These are phyloP conservation scores for Naumovozyma baii DNA, from an alignment of 805 yeast genomes.

Conservation along the genomic window DNA sequence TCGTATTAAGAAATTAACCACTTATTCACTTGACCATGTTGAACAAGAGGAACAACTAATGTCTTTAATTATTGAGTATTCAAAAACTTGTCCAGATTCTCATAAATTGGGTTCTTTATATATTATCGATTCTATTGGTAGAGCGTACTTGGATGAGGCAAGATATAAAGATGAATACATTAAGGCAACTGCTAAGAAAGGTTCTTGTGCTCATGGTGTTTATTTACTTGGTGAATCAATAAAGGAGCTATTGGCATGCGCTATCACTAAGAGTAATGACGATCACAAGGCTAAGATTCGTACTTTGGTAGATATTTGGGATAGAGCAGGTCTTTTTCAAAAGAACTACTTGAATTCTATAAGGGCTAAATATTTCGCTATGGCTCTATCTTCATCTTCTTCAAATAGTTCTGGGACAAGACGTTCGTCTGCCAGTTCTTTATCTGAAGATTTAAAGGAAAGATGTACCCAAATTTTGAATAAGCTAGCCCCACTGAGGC, in stretches of 20 bases:
- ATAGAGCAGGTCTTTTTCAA: constrained; percentile 67
- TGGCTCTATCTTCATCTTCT: constrained; percentile 14
- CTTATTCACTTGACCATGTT: constrained; percentile 64
- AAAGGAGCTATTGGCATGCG: constrained; percentile 53
- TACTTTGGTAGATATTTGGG: constrained; percentile 90
- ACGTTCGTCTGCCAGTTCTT: constrained; percentile 48
- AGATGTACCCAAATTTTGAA: constrained; percentile 25
- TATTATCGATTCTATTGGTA: constrained; percentile 83
- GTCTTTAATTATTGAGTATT: constrained; percentile 31
- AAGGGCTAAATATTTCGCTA: constrained; percentile 45
- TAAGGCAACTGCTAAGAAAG: constrained; percentile 45
- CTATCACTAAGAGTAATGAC: constrained; percentile 44
- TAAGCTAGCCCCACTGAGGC: constrained; percentile 6
- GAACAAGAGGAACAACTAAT: constrained; percentile 27
- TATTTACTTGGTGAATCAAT: constrained; percentile 54
- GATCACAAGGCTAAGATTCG: constrained; percentile 65
- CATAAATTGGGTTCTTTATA: constrained; percentile 88
- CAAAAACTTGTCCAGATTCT: constrained; percentile 62
- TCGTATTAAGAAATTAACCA: constrained; percentile 79
- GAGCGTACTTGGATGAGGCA: constrained; percentile 74
- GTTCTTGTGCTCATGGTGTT: constrained; percentile 68
- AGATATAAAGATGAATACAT: constrained; percentile 43
- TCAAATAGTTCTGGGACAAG: constrained; percentile 56
- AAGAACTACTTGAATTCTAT: constrained; percentile 45
- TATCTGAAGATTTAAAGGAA: constrained; percentile 34